Base-by-base conservation (phyloP, 441 rosid genomes). In the Isatis lusitanica region DNA sequence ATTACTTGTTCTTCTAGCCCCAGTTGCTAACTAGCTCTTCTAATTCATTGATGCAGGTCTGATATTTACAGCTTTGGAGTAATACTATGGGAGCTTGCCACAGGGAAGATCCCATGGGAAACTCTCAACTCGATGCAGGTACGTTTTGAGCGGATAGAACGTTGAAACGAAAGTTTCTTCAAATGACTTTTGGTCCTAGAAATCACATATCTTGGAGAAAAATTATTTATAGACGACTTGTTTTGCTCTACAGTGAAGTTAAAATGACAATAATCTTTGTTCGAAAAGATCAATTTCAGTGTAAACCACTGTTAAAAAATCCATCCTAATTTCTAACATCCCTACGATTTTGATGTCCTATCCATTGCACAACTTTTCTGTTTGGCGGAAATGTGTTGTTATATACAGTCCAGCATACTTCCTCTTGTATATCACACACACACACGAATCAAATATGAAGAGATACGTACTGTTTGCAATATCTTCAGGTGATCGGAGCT, bases 101-200 rank as follows among this genome's bases (percentile, higher is more conserved):
- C 97, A 4, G 92, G 88, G 84, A 94, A 90, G 85, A 92, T 94
- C 73, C 98, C 97, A 24, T 94, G 98, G 98, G 98, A 90, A 66
- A 88, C 86, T 81, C 94, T 87, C 68, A 92, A 90, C 84, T 82
- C 99, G 6, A 89, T 89, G 94, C 97, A 92, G 97, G 97, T 90
- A 80, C 3, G 35, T 7, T 56, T 74, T 67, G 57, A 30, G 55
- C 50, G 59, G 59, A 69, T 57, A 2, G 15, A 16, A 39, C 33
- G 0, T 30, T 39, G 40, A 39, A 17, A 13, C 36, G 28, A 47
- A 56, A 10, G n/a, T 3, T 18, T 46, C 42, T 47, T 26, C 17
- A n/a, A 46, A 16, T 53, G 70, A 53, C 9, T 53, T 2, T 16
- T 40, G 60, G 28, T 43, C 47, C 48, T n/a, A 43, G 39, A 53